Evolutionary conservation across 495 filamentous ascomycete genomes (phyloP), one percentile per base, ranked within the genome.

Genomic region (Penicillium silybi): DNA sequence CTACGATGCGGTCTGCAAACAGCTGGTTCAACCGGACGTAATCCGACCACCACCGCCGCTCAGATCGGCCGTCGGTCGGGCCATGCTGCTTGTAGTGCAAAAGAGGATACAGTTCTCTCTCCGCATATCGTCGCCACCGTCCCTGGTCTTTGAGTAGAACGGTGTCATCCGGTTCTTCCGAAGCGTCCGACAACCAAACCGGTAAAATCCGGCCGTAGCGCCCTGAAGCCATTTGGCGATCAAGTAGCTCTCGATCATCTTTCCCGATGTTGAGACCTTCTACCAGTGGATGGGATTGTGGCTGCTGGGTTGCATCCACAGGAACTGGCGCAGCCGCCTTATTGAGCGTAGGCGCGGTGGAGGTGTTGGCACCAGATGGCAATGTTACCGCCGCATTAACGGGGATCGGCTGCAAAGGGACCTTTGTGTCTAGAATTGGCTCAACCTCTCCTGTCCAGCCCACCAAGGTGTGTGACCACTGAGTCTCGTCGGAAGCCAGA

Each of bases 81-180:
- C 89, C 87, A 60, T 95, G 88, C 62, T 89, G 85, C 70, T 91
- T 95, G 70, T 97, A 97, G 66, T 97, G 92, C 69, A 96, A 86
- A 15, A 96, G 77, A 4, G 90, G 87, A 66, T 92, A 96, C 17
- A 97, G 73, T 52, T 92, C 88, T 62, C 87, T 83, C 74, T 97
- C 91, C 13, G 90, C 89, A 69, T 91, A 96, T 17, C 86, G 78
- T 53, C 90, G 82, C 92, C 91, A 96, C 49, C 88, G 73, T 6
- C 75, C 75, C 68, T 95, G 89, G 54, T 93, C 85, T 44, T 84
- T 86, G 47, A 95, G 70, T n/a, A 74, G 64, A 34, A 88, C 77
- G 17, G 76, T 80, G 4, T 88, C 88, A 9, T 83, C 74, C 6
- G 71, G 72, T 5, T 80, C 78, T 54, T 90, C 83, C 6, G 72